A percentile compares a stretch with the other conserved stretches of the same genome.
These are phyloP conservation scores for Phytomonas francai DNA, from an alignment of 208 protist species.

Conservation along the genomic window DNA sequence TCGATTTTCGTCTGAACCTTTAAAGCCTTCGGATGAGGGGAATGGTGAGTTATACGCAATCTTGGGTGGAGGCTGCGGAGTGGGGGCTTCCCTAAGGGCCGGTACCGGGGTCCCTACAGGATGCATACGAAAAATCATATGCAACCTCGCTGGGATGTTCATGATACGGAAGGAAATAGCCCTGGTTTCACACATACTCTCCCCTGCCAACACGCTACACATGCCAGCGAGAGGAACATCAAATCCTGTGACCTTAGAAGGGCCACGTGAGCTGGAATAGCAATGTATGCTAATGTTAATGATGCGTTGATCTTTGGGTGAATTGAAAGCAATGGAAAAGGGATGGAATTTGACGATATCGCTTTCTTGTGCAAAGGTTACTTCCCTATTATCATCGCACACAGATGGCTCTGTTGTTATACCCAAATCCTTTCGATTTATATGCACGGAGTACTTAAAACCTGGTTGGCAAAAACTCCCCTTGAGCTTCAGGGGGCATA, in stretches of 20 bases:
- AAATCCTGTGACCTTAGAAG: slow-evolving; percentile 75
- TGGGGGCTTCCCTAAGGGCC: slow-evolving; percentile 18
- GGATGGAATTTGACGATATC: slow-evolving; percentile 30
- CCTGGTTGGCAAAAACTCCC: slow-evolving; percentile 67
- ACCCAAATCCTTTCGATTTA: slow-evolving; percentile 67
- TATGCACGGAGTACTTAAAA: slow-evolving; percentile 56
- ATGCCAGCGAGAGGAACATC: slow-evolving; percentile 80
- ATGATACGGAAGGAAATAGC: slow-evolving; percentile 75
- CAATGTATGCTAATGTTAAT: slow-evolving; percentile 76
- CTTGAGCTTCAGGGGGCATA: slow-evolving; percentile 65
- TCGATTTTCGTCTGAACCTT: slow-evolving; percentile 7
- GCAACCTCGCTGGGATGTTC: slow-evolving; percentile 57
- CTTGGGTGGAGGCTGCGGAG: slow-evolving; percentile 7
- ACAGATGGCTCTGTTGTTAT: slow-evolving; percentile 54
- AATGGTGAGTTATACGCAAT: background rate
- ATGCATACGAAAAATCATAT: slow-evolving; percentile 85
- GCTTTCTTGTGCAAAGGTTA: slow-evolving; percentile 52
- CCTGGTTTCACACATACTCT: slow-evolving; percentile 84
- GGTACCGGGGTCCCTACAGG: slow-evolving; percentile 58
- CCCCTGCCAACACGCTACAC: slow-evolving; percentile 79
- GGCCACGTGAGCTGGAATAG: slow-evolving; percentile 72
- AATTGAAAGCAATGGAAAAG: slow-evolving; percentile 74
- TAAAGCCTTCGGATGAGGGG: background rate
- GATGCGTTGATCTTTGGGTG: slow-evolving; percentile 68
- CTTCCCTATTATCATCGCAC: slow-evolving; percentile 52